Base-by-base conservation (phyloP, 2,329 filamentous ascomycete genomes). In the Sclerotinia glacialis region DNA sequence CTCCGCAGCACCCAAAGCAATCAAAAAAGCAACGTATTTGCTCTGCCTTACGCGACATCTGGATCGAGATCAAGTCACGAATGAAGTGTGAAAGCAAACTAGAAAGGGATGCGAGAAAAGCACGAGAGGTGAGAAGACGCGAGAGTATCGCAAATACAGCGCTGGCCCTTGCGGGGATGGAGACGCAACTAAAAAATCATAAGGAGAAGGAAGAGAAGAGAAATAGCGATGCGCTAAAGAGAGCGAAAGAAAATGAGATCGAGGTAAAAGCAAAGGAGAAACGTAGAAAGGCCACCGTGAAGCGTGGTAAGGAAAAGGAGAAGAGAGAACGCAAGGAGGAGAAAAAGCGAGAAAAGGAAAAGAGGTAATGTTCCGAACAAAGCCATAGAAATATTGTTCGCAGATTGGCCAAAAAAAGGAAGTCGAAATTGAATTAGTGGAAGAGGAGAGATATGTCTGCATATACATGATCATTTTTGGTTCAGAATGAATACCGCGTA, bases 171-270 rank as follows among this genome's bases (percentile, higher is more conserved):
- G 59, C 14, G 23, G 23, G 16, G 5, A 34, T 64, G 1, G 46
- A n/a, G 21, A 23, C 18, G 16, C 23, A 56, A 9, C 21, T 53
- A 31, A 62, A 44, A 5, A 49, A 11, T 14, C 65, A 67, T 47
- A 40, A 31, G 31, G 31, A 64, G 31, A 63, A 47, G 21, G 49
- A 67, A 46, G 9, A 31, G n/a, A 64, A 59, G 49, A 55, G 28
- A 21, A 55, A 64, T 2, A n/a, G 18, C 21, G n/a, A 31, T 18
- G 50, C 65, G 31, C 46, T 21, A 44, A 42, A 14, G 23, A 67
- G 56, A 49, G 28, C 31, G 12, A 54, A 56, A n/a, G 23, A 55
- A 18, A 42, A 12, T 8, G 28, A 55, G 9, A 56, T 12, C 1
- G 42, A 64, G 23, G n/a, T 14, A 16, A 42, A 55, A 47, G 59